Percentiles rank a stretch among this genome's conserved stretches.
Conservation (phyloP, 2,329 filamentous ascomycete genomes). For the Blumeria graminis region DNA sequence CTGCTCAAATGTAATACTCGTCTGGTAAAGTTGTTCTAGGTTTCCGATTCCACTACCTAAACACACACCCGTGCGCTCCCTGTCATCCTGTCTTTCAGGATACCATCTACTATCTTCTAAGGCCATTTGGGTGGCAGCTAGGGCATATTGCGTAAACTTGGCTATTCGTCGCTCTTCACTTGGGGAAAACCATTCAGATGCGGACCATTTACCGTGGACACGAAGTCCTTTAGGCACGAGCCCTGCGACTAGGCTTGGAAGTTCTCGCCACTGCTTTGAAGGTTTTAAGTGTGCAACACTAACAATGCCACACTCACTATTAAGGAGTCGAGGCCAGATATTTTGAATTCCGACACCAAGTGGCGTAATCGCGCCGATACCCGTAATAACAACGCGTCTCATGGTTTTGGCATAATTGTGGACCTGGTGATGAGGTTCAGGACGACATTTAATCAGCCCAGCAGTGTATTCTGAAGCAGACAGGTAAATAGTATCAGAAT, state of each 20-base stretch:
- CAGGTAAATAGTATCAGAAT: too few species aligned
- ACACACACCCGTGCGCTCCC: conserved; percentile 67
- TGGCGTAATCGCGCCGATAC: conserved; percentile 60
- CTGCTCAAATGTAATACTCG: conserved; percentile 50
- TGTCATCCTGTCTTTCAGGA: conserved; percentile 25
- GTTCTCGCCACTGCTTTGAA: conserved; percentile 29
- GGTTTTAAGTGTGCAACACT: conserved; percentile 36
- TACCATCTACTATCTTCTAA: conserved; percentile 59
- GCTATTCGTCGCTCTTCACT: conserved; percentile 56
- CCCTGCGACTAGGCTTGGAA: conserved; percentile 71
- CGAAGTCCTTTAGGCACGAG: conserved; percentile 39
- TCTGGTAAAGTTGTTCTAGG: conserved; percentile 71
- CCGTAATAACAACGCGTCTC: conserved; percentile 61
- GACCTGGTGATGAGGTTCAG: too few species aligned
- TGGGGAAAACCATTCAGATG: conserved; percentile 27
- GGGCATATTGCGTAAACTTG: conserved; percentile 74
- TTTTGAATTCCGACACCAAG: conserved; percentile 54
- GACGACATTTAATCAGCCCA: too few species aligned
- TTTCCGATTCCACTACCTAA: conserved; percentile 91
- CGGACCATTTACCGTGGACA: conserved; percentile 23
- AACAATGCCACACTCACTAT: conserved; percentile 56
- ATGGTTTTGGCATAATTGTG: conserved; percentile 6
- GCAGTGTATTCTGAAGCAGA: too few species aligned
- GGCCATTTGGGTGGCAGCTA: conserved; percentile 70
- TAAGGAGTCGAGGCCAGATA: conserved; percentile 62